Evolutionary conservation across 2,329 filamentous ascomycete genomes (phyloP).

Genomic region (Colletotrichum destructivum): DNA sequence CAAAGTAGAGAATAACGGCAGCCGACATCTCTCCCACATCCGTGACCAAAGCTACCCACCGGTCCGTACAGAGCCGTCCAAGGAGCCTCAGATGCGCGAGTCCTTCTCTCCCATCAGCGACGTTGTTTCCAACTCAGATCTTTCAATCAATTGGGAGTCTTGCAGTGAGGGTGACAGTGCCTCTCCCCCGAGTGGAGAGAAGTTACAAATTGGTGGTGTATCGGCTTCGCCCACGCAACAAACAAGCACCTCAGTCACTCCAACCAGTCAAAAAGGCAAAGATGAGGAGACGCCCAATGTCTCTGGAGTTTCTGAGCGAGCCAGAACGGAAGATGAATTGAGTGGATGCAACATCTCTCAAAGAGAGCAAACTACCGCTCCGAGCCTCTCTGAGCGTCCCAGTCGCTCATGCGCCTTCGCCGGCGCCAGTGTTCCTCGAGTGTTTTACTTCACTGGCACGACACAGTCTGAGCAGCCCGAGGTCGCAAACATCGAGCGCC

Average conservation of each 20-base stretch:
- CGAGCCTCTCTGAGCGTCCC: neutral
- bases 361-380: neutral
- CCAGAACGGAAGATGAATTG: neutral
- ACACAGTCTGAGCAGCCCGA: neutral
- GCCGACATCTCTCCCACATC: neutral
- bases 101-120: neutral
- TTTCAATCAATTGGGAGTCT: conserved; percentile 5
- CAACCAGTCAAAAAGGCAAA: neutral
- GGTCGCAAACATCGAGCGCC: neutral
- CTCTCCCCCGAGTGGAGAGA: neutral
- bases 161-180: neutral
- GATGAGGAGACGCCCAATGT: too few relatives aligned
- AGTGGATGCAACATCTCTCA: neutral
- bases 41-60: neutral
- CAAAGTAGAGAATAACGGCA: neutral
- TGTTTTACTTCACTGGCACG: neutral
- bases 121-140: neutral
- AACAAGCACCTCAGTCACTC: neutral
- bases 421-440: neutral
- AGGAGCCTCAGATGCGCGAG: too few relatives aligned
- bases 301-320: neutral
- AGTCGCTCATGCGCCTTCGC: neutral
- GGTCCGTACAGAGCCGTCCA: neutral
- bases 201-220: neutral
- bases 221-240: neutral